These are phyloP conservation scores for Pseudogymnoascus pannorum DNA, from an alignment of 2,329 filamentous ascomycete species.

Conservation along the genomic window DNA sequence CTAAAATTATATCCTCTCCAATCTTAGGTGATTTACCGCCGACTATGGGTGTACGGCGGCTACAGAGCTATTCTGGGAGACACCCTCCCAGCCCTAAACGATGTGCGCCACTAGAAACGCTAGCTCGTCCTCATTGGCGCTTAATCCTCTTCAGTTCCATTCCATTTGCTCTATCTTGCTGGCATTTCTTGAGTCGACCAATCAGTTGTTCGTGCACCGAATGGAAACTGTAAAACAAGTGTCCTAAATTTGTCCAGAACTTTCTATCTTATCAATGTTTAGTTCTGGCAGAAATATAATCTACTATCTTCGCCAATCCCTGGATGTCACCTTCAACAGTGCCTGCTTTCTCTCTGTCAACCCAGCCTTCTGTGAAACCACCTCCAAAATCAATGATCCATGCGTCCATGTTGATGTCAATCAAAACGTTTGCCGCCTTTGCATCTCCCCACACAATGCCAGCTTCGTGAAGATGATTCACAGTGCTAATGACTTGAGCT, in stretches of 20 bases:
- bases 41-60: neutral
- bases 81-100: neutral
- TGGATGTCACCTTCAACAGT: conserved; percentile 22
- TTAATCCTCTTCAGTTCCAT: neutral
- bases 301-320: conserved; percentile 14
- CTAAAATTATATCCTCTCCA: neutral
- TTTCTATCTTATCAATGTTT: neutral
- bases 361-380: conserved; percentile 17
- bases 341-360: conserved; percentile 16
- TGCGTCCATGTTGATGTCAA: conserved; percentile 17
- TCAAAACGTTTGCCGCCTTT: conserved; percentile 21
- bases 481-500: conserved; percentile 16
- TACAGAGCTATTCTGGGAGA: neutral
- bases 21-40: no score
- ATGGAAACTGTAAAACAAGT: neutral
- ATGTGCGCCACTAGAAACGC: no score
- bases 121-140: neutral
- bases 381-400: conserved; percentile 24
- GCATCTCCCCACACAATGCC: conserved; percentile 23
- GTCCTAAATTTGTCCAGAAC: neutral
- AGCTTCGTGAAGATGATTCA: conserved; percentile 16
- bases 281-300: conserved; percentile 8
- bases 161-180: neutral
- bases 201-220: neutral
- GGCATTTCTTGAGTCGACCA: neutral